Percentiles rank a stretch among this genome's conserved stretches.
Conservation (phyloP, 176 grass and related monocot genomes). For the Rhynchospora pubera region DNA sequence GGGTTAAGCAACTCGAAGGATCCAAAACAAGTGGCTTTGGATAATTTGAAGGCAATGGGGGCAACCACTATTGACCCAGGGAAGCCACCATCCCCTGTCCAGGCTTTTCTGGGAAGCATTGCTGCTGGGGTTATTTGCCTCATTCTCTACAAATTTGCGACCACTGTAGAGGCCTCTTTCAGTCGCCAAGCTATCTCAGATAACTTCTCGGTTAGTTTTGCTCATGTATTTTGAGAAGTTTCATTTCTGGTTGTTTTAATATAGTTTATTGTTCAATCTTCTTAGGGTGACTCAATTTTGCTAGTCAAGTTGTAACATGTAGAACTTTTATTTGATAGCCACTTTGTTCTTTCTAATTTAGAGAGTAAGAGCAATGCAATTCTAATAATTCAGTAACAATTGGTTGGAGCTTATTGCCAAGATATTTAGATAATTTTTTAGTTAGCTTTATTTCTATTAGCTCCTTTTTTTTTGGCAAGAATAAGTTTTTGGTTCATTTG, state of each 20-base stretch:
- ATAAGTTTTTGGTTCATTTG: neutral
- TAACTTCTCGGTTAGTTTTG: slow-evolving; percentile 72
- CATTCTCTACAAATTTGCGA: slow-evolving; percentile 82
- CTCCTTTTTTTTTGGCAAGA: neutral
- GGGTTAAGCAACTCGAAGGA: slow-evolving; percentile 52
- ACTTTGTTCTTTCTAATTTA: neutral
- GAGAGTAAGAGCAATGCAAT: neutral
- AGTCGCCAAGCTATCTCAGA: slow-evolving; percentile 70
- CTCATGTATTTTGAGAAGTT: neutral
- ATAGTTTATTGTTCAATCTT: neutral
- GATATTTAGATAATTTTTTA: neutral
- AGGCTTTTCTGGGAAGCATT: slow-evolving; percentile 64
- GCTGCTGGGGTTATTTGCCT: slow-evolving; percentile 71
- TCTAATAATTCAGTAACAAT: neutral
- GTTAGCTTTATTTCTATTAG: neutral
- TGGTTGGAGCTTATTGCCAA: neutral
- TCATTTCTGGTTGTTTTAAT: neutral
- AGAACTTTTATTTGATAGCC: neutral
- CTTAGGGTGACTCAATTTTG: neutral
- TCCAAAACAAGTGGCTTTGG: slow-evolving; percentile 61
- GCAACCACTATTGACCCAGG: slow-evolving; percentile 38
- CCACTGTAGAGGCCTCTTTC: slow-evolving; percentile 65
- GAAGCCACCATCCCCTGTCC: slow-evolving; percentile 53
- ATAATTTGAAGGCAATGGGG: slow-evolving; percentile 47
- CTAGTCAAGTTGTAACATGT: neutral